phyloP scores from a whole-genome alignment of 2,329 filamentous ascomycete species.

The Fonsecaea erecta region DNA sequence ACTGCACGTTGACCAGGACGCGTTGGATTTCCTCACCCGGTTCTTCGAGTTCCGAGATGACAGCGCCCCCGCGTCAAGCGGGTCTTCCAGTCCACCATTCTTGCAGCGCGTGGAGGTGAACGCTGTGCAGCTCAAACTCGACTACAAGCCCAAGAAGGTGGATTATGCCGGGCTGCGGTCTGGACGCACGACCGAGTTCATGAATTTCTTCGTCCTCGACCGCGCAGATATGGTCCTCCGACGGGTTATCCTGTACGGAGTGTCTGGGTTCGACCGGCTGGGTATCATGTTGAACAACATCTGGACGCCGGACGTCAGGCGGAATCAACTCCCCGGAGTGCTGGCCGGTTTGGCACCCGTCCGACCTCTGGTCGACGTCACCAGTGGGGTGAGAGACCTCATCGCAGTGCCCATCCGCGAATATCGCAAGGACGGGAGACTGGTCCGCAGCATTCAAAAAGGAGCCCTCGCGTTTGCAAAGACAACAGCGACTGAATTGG shows the following conservation, averaged over 20 bases:
- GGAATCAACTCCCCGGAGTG: constrained; percentile 85
- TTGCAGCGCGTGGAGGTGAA: constrained; percentile 88
- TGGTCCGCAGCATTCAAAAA: constrained; percentile 89
- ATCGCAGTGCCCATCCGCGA: constrained; percentile 88
- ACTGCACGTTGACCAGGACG: constrained; percentile 95
- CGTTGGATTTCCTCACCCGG: constrained; percentile 91
- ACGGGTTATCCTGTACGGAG: constrained; percentile 89
- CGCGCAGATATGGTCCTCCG: constrained; percentile 82
- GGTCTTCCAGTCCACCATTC: constrained; percentile 77
- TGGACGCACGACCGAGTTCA: constrained; percentile 94
- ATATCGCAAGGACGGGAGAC: constrained; percentile 89
- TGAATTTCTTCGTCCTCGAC: constrained; percentile 96
- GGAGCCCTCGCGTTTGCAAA: constrained; percentile 88
- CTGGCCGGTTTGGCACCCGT: constrained; percentile 87
- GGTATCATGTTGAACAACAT: constrained; percentile 91
- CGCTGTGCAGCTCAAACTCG: constrained; percentile 79
- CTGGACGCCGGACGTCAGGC: constrained; percentile 92
- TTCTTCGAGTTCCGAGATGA: constrained; percentile 99
- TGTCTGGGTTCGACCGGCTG: constrained; percentile 86
- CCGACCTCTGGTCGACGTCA: constrained; percentile 88
- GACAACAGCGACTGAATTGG: constrained; percentile 91
- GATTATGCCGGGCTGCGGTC: constrained; percentile 92
- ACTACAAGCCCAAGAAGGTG: constrained; percentile 98
- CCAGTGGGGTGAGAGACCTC: constrained; percentile 81
- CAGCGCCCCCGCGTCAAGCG: constrained; percentile 54